Conservation (phyloP, 2,329 filamentous ascomycete genomes). For the Harringtonia lauricola region DNA sequence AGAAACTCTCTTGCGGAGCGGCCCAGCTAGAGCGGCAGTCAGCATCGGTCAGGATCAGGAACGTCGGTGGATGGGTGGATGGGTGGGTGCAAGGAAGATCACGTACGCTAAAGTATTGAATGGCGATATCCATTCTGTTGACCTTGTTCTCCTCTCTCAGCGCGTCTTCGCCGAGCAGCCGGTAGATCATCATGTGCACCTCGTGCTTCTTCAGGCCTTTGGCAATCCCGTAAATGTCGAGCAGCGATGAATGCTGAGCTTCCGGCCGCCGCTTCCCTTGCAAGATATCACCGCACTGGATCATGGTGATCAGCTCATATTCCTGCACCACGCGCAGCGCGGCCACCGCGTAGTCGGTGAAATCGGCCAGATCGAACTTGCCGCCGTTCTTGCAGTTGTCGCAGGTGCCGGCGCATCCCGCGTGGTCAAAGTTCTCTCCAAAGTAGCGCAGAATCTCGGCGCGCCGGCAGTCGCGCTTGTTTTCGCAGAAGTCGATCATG, state of each 20-base stretch:
- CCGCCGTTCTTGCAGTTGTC: constrained; percentile 78
- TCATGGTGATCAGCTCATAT: constrained; percentile 54
- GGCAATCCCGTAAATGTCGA: constrained; percentile 55
- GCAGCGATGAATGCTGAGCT: constrained; percentile 28
- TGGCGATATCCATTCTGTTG: constrained; percentile 55
- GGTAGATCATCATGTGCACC: constrained; percentile 73
- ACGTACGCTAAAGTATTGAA: constrained; percentile 62
- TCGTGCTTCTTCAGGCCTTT: constrained; percentile 61
- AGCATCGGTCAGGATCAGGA: too few relatives aligned
- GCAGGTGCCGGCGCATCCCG: constrained; percentile 64
- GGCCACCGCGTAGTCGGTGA: constrained; percentile 61
- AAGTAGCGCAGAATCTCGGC: constrained; percentile 91
- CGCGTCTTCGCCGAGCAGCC: constrained; percentile 61
- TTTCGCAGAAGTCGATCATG: constrained; percentile 83
- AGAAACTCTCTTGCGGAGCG: constrained; percentile 31
- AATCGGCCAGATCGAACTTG: constrained; percentile 63
- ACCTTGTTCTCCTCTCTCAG: constrained; percentile 59
- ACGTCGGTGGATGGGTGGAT: too few relatives aligned
- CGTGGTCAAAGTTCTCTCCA: constrained; percentile 66
- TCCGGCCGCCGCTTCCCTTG: constrained; percentile 56
- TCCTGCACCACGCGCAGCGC: constrained; percentile 59
- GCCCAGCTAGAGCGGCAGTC: too few relatives aligned
- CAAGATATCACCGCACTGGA: constrained; percentile 77
- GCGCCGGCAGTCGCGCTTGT: constrained; percentile 75
- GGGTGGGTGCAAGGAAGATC: constrained; percentile 20